A percentile compares a stretch with the other conserved stretches of the same genome.
phyloP scores from a whole-genome alignment of 139 green algal genomes.

The Astrephomene gubernaculifera region DNA sequence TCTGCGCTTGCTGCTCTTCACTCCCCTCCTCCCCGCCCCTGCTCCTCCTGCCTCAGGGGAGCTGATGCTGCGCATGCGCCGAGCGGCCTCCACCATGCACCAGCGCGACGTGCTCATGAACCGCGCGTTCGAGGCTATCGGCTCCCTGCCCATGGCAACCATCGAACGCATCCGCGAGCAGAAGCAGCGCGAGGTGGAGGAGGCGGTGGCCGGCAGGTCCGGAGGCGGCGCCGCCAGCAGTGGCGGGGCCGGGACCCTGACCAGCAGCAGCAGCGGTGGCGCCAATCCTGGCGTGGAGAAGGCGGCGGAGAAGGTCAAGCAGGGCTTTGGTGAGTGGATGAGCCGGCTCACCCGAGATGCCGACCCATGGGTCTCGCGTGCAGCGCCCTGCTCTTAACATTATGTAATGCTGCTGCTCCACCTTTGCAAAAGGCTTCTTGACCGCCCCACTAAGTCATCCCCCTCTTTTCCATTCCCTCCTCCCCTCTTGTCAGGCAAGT shows the following conservation, averaged over 20 bases:
- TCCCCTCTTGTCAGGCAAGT: slow-evolving; percentile 37
- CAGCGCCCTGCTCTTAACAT: too few species aligned
- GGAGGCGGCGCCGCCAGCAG: neutral
- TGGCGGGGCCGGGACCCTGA: neutral
- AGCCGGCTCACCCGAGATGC: too few species aligned
- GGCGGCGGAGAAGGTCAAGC: slow-evolving; percentile 53
- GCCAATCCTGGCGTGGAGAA: slow-evolving; percentile 23
- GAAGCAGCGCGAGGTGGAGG: slow-evolving; percentile 41
- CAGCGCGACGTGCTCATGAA: slow-evolving; percentile 81
- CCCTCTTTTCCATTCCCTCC: neutral
- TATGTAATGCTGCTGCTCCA: too few species aligned
- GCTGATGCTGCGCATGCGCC: slow-evolving; percentile 69
- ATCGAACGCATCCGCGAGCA: slow-evolving; percentile 73
- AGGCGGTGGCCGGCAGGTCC: neutral
- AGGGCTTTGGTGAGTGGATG: slow-evolving; percentile 45
- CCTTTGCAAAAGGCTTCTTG: too few species aligned
- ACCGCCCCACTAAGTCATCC: neutral
- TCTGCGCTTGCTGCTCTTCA: too few species aligned
- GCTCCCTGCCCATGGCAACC: slow-evolving; percentile 77
- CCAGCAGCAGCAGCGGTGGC: slow-evolving; percentile 18
- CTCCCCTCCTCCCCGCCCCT: neutral
- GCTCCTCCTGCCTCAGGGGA: slow-evolving; percentile 56
- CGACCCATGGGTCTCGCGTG: too few species aligned
- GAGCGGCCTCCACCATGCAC: slow-evolving; percentile 59
- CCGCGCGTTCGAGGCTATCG: slow-evolving; percentile 76